Percentiles rank a stretch among this genome's conserved stretches.
Evolutionary conservation across 106 monocot genomes (phyloP).

Genomic region (Phalaenopsis aphrodite): DNA sequence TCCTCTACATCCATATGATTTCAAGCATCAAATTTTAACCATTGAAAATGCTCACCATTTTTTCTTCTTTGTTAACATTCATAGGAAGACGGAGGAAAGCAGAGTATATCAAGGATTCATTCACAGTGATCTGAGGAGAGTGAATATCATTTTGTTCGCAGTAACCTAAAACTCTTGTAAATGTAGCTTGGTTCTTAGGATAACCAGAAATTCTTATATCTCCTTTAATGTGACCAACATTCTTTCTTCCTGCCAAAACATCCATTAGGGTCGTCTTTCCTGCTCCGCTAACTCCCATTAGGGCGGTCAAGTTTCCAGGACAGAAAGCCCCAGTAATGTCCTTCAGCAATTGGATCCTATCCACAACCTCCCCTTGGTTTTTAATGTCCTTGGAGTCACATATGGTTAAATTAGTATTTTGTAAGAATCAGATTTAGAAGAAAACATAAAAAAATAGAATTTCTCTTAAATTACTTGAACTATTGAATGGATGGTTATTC

Average conservation of each 20-base stretch:
- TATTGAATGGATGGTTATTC: background rate
- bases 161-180: conserved; percentile 56
- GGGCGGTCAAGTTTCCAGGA: conserved; percentile 47
- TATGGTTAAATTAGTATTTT: too few relatives aligned
- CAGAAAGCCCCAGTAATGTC: conserved; percentile 42
- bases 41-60: conserved; percentile 26
- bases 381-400: conserved; percentile 42
- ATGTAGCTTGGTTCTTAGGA: conserved; percentile 53
- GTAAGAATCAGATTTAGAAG: too few relatives aligned
- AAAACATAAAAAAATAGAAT: too few relatives aligned
- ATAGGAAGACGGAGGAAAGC: conserved; percentile 53
- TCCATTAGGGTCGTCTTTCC: conserved; percentile 72
- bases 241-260: conserved; percentile 61
- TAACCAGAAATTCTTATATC: conserved; percentile 50
- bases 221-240: conserved; percentile 54
- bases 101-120: conserved; percentile 54
- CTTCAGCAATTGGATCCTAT: conserved; percentile 41
- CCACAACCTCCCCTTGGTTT: conserved; percentile 37
- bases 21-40: too few relatives aligned
- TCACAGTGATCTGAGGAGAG: conserved; percentile 58
- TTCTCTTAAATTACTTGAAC: too few relatives aligned
- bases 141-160: conserved; percentile 65
- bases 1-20: too few relatives aligned
- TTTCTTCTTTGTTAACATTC: conserved; percentile 31
- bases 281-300: conserved; percentile 64